Base-by-base conservation (phyloP, 2,329 filamentous ascomycete genomes). In the Alternaria sp. region DNA sequence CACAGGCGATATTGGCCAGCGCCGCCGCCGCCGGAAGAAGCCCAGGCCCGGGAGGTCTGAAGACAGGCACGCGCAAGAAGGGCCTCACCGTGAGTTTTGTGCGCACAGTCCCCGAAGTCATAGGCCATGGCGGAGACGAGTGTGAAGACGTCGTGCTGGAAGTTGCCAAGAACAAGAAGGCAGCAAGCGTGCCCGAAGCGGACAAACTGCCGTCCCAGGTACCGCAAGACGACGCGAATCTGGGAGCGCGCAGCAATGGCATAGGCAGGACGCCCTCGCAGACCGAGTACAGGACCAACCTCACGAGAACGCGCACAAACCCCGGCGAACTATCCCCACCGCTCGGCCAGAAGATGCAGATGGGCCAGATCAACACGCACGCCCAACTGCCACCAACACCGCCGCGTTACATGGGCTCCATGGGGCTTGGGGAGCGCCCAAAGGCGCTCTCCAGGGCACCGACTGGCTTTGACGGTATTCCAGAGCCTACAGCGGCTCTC, bases 41-140 rank as follows among this genome's bases (percentile, higher is more conserved):
- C 62, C 74, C 74, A 6, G 71, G 68, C 44, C 66, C 81, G 18
- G 76, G 72, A 56, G 78, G 81, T 65, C 63, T 78, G 70, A 67
- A 76, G 65, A 74, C 68, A 41, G 68, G 69, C 78, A 78, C 76
- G 36, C 71, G 81, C 69, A 82, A 85, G 73, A 92, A 92, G 78
- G 90, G 90, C 10, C 82, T 95, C 63, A 82, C 82, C 5, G 94
- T 97, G 36, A 87, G 85, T 57, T 97, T 97, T 72, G 86, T 85
- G 54, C 88, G 92, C 68, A 85, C 85, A 10, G 84, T 85, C 56
- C 93, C 94, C 7, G 90, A 93, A 48, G 80, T 97, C 63, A 97
- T 98, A 73, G 94, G 94, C 48, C 90, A 94, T 78, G 94, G 94
- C 59, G 94, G 94, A 34, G 94, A 97, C 73, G 93, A 97, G 77